Evolutionary conservation across 1,284 basidiomycete species (phyloP).

Genomic region (Melampsora medusae): DNA sequence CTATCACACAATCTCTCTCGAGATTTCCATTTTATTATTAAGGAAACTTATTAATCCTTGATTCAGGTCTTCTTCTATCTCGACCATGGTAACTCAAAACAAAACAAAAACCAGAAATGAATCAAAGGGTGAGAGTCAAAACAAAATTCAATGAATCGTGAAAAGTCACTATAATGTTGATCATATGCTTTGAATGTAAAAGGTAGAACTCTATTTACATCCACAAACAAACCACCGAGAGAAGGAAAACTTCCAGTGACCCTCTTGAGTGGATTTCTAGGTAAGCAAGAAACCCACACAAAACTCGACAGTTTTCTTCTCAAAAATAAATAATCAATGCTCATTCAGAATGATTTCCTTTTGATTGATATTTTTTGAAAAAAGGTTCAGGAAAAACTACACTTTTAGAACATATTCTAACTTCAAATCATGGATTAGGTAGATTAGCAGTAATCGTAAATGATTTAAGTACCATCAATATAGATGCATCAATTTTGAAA

Average conservation of each 20-base stretch:
- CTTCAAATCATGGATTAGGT: slow-evolving; percentile 56
- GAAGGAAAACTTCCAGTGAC: slow-evolving; percentile 40
- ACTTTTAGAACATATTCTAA: slow-evolving; percentile 57
- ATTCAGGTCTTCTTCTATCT: no score
- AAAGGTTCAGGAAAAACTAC: slow-evolving; percentile 59
- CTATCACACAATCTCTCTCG: no score
- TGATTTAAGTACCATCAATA: slow-evolving; percentile 58
- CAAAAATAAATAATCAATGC: no score
- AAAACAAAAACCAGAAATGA: no score
- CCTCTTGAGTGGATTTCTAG: slow-evolving; percentile 39
- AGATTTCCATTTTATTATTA: no score
- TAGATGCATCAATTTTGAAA: slow-evolving; percentile 57
- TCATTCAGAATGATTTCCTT: slow-evolving; percentile 54
- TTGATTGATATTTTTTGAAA: neutral
- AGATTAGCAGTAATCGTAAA: slow-evolving; percentile 58
- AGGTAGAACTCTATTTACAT: slow-evolving; percentile 17
- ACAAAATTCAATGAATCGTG: no score
- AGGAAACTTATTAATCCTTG: no score
- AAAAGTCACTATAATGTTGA: no score
- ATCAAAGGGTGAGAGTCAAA: no score
- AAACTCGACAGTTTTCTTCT: neutral
- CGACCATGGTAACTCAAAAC: no score
- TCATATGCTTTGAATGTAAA: no score
- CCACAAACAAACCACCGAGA: slow-evolving; percentile 20
- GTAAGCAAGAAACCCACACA: neutral